Evolutionary conservation across 768 basidiomycete genomes (phyloP).

Genomic region (Lactarius sp.): DNA sequence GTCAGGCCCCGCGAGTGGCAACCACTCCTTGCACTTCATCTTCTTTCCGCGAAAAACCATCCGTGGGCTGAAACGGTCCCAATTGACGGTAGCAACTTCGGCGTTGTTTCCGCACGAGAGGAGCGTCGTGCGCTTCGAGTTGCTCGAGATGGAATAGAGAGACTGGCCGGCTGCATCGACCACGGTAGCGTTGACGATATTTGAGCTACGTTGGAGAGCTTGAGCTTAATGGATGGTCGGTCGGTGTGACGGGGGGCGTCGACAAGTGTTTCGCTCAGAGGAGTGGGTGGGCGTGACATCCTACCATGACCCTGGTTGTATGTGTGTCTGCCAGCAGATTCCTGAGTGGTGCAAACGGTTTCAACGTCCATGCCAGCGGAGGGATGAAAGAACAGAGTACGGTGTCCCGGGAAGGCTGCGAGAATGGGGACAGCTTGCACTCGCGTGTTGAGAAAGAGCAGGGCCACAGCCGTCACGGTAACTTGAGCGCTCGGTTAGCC

Average conservation of each 20-base stretch:
- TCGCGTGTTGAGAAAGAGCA: background rate
- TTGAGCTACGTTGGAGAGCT: background rate
- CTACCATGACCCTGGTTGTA: background rate
- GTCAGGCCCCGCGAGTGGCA: slow-evolving; percentile 14
- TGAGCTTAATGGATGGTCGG: slow-evolving; percentile 16
- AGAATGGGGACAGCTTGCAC: slow-evolving; percentile 1
- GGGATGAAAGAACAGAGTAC: no score
- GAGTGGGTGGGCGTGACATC: background rate
- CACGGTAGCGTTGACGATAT: slow-evolving; percentile 9
- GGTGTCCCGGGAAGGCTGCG: no score
- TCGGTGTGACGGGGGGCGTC: background rate
- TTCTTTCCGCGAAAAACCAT: slow-evolving; percentile 16
- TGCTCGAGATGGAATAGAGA: slow-evolving; percentile 9
- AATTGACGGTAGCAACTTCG: slow-evolving; percentile 16
- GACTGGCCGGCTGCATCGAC: background rate
- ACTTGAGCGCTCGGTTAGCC: background rate
- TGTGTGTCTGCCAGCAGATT: slow-evolving; percentile 18
- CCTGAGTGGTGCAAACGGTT: slow-evolving; percentile 2
- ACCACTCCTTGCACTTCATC: slow-evolving; percentile 18
- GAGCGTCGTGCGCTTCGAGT: slow-evolving; percentile 9
- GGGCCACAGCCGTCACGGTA: background rate
- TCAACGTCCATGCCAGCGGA: slow-evolving; percentile 4
- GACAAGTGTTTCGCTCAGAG: slow-evolving; percentile 9
- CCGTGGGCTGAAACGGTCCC: slow-evolving; percentile 16
- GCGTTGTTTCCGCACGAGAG: background rate